phyloP scores from a whole-genome alignment of 345 rosid species.

The Salix caprea region DNA sequence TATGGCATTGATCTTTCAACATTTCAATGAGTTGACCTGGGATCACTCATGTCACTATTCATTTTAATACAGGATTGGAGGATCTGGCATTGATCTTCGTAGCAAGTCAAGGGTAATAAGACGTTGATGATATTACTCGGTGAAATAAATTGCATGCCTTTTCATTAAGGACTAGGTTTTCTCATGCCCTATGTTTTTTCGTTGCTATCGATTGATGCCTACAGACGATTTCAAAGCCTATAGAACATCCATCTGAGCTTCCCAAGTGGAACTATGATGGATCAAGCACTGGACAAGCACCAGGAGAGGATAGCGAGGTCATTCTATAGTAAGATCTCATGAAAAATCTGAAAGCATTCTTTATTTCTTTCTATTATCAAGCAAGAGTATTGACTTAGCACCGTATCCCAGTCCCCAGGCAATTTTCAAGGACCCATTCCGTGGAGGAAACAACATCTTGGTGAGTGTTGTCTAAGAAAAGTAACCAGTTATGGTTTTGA shows the following conservation, averaged over 20 bases:
- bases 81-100: constrained; percentile 75
- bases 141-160: constrained; percentile 7
- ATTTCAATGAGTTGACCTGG: neutral
- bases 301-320: constrained; percentile 98
- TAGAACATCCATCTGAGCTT: constrained; percentile 87
- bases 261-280: constrained; percentile 99
- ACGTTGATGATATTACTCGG: neutral
- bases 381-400: constrained; percentile 13
- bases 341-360: neutral
- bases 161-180: constrained; percentile 1
- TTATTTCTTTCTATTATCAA: neutral
- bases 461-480: constrained; percentile 37
- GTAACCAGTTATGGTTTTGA: neutral
- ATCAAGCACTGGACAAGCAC: constrained; percentile 97
- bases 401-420: constrained; percentile 76
- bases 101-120: constrained; percentile 89
- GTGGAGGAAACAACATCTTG: constrained; percentile 94
- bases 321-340: constrained; percentile 75
- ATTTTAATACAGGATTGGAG: constrained; percentile 74
- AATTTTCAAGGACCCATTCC: constrained; percentile 91
- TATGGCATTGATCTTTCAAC: neutral
- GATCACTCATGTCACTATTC: constrained; percentile 2
- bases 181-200: constrained; percentile 4
- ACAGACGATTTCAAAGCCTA: constrained; percentile 81
- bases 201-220: neutral